These are phyloP conservation scores for Tylopilus orsonianus DNA, from an alignment of 1,284 basidiomycete species.

Conservation along the genomic window DNA sequence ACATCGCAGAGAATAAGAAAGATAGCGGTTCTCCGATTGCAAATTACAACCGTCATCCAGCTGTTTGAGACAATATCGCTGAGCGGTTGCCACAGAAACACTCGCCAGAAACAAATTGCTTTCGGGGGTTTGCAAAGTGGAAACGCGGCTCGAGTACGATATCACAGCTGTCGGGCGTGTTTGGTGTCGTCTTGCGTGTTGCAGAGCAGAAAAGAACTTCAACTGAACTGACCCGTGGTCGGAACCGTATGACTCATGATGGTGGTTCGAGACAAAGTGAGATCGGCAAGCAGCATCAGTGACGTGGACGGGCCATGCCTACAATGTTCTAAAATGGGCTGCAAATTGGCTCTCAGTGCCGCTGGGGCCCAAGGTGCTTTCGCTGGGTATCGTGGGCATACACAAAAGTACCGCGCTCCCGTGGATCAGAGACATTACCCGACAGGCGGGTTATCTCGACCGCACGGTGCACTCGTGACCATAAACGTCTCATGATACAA, in stretches of 20 bases:
- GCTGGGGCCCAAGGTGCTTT: too few relatives aligned
- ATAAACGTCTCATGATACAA: slow-evolving; percentile 1
- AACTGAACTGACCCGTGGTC: slow-evolving; percentile 17
- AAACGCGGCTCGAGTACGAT: slow-evolving; percentile 22
- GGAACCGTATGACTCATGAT: too few relatives aligned
- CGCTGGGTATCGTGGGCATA: too few relatives aligned
- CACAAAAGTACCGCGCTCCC: too few relatives aligned
- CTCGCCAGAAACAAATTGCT: background rate
- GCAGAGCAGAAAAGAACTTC: background rate
- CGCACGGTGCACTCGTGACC: too few relatives aligned
- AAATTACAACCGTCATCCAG: slow-evolving; percentile 34
- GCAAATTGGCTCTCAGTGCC: too few relatives aligned
- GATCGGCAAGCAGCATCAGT: too few relatives aligned
- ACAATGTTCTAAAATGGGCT: too few relatives aligned
- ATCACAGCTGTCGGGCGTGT: slow-evolving; percentile 25
- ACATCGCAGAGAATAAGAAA: too few relatives aligned
- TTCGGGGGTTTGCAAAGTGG: slow-evolving; percentile 6
- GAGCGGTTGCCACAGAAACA: slow-evolving; percentile 24
- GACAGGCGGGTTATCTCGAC: too few relatives aligned
- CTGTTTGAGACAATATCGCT: slow-evolving; percentile 7
- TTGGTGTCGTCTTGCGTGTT: slow-evolving; percentile 26
- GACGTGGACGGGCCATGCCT: too few relatives aligned
- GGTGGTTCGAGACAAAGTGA: background rate
- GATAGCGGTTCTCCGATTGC: slow-evolving; percentile 26
- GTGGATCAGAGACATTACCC: too few relatives aligned